Conservation (phyloP, 352 stramenopile genomes). For the Phytopythium sindhum region DNA sequence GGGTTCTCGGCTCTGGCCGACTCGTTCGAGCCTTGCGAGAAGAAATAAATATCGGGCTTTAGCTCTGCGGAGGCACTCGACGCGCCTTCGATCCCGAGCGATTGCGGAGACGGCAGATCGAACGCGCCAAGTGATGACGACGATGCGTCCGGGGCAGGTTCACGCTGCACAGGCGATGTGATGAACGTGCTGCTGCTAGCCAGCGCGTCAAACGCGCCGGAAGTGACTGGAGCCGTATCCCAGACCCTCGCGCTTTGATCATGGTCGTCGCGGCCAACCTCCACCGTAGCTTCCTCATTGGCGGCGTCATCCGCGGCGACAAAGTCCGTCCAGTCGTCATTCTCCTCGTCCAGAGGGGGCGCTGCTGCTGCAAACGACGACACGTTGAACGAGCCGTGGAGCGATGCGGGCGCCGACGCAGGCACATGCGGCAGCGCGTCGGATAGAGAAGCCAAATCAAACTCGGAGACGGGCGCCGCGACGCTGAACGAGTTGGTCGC, state of each 20-base stretch:
- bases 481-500: constrained; percentile 11
- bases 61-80: constrained; percentile 1
- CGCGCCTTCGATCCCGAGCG: constrained; percentile 6
- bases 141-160: background rate
- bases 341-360: background rate
- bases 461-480: constrained; percentile 8
- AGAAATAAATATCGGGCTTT: constrained; percentile 4
- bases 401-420: constrained; percentile 22
- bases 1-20: background rate
- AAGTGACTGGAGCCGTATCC: background rate
- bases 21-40: background rate
- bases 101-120: constrained; percentile 8
- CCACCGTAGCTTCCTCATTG: background rate
- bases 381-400: constrained; percentile 25
- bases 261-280: background rate
- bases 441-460: constrained; percentile 5
- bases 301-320: background rate
- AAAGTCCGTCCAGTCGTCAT: constrained; percentile 10
- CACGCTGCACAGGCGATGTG: background rate
- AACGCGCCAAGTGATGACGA: background rate
- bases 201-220: background rate
- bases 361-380: background rate
- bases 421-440: constrained; percentile 3
- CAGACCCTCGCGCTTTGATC: background rate
- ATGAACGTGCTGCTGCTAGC: background rate